phyloP scores from a whole-genome alignment of 192 early-diverging fungal species.

The Coemansia sp. region DNA sequence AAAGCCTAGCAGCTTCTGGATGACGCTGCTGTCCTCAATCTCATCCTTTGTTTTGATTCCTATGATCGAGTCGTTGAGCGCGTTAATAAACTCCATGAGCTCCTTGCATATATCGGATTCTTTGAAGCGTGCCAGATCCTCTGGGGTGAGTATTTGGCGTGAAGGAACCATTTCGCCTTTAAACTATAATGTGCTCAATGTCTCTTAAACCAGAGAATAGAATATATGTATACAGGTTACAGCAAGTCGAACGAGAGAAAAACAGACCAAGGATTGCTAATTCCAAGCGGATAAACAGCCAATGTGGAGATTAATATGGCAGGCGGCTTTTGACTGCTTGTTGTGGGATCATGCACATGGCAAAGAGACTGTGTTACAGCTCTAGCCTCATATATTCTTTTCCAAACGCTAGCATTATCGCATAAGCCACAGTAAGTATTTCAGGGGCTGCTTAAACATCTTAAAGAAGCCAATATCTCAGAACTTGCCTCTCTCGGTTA shows the following conservation, averaged over 20 bases:
- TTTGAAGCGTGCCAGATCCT: constrained; percentile 80
- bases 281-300: neutral
- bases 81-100: constrained; percentile 70
- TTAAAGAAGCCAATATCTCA: no score
- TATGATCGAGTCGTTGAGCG: constrained; percentile 73
- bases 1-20: constrained; percentile 63
- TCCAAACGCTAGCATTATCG: no score
- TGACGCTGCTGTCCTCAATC: constrained; percentile 52
- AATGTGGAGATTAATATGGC: neutral
- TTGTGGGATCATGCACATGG: neutral
- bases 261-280: neutral
- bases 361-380: neutral
- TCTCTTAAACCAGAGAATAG: neutral
- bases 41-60: constrained; percentile 62
- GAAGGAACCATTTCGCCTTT: constrained; percentile 27
- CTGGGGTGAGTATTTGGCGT: constrained; percentile 76
- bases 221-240: neutral
- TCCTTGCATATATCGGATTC: constrained; percentile 62
- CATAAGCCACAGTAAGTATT: no score
- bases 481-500: no score
- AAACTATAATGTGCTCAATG: no score
- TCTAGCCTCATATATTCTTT: neutral
- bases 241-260: neutral
- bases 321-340: neutral
- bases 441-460: no score